phyloP scores from a whole-genome alignment of 768 basidiomycete genomes.

The Pisolithus orientalis region DNA sequence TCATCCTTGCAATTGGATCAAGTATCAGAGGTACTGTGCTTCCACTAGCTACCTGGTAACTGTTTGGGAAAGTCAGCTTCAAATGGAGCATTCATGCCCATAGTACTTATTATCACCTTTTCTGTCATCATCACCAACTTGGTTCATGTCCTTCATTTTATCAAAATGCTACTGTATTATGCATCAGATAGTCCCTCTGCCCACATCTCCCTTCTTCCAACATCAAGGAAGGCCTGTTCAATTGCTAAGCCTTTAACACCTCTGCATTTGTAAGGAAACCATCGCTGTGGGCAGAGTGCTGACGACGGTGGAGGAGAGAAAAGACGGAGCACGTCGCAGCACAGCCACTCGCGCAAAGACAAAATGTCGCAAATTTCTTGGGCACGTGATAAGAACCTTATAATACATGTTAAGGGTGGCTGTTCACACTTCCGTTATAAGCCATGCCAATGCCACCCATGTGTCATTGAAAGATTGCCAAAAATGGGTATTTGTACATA shows the following conservation, averaged over 20 bases:
- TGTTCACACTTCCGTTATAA: too few relatives aligned
- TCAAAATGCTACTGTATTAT: conserved; percentile 19
- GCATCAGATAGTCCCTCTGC: conserved; percentile 13
- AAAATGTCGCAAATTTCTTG: too few relatives aligned
- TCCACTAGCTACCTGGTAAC: conserved; percentile 48
- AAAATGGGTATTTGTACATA: too few relatives aligned
- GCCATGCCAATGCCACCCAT: too few relatives aligned
- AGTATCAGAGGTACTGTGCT: conserved; percentile 59
- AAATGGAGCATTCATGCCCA: conserved; percentile 60
- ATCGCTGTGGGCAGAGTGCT: too few relatives aligned
- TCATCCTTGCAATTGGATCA: conserved; percentile 54
- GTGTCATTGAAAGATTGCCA: too few relatives aligned
- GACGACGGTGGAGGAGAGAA: too few relatives aligned
- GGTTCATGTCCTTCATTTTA: neutral
- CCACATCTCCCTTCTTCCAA: conserved; percentile 46
- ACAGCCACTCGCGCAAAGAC: too few relatives aligned
- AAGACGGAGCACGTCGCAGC: too few relatives aligned
- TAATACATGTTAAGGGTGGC: too few relatives aligned
- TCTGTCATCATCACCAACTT: conserved; percentile 47
- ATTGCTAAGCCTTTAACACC: conserved; percentile 39
- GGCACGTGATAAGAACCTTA: too few relatives aligned
- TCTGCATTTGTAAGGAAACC: conserved; percentile 7
- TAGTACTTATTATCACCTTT: conserved; percentile 52
- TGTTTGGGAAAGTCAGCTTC: conserved; percentile 51
- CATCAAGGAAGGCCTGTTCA: conserved; percentile 47